phyloP scores from a whole-genome alignment of 176 grass and related monocot species.

The Triticum turgidum region DNA sequence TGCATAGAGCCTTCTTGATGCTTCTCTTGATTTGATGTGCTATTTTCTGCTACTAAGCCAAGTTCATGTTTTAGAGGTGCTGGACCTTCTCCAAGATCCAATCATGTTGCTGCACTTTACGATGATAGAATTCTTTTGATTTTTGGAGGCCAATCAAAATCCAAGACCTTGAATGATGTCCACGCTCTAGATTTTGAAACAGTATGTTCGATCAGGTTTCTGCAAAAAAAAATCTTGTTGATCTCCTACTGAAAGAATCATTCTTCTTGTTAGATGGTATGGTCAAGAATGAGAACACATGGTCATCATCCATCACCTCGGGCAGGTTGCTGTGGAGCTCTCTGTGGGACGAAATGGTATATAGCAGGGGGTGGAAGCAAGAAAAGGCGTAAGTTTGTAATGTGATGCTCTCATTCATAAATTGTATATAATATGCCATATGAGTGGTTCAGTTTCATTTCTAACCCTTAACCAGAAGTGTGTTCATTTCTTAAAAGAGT shows the following conservation, averaged over 20 bases:
- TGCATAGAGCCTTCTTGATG: neutral
- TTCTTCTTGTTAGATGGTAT: constrained; percentile 76
- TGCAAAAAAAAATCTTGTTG: neutral
- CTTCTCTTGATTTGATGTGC: neutral
- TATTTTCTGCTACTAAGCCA: constrained; percentile 32
- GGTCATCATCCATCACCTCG: constrained; percentile 92
- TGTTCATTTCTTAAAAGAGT: neutral
- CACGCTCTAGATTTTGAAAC: constrained; percentile 95
- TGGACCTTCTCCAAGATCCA: constrained; percentile 88
- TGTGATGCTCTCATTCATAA: neutral
- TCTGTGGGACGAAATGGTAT: constrained; percentile 99
- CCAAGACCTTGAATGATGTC: constrained; percentile 88
- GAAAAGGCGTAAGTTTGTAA: constrained; percentile 75
- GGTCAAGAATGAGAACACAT: constrained; percentile 88
- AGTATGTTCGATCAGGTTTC: constrained; percentile 49
- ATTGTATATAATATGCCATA: constrained; percentile 7
- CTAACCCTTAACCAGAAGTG: neutral
- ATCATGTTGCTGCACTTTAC: constrained; percentile 84
- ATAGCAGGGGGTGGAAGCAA: constrained; percentile 96
- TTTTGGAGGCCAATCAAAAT: constrained; percentile 95
- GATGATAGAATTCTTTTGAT: constrained; percentile 84
- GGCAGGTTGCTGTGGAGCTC: constrained; percentile 88
- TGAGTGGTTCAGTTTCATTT: constrained; percentile 1
- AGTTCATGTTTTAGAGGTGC: constrained; percentile 68
- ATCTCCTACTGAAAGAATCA: constrained; percentile 26